A percentile compares a stretch with the other conserved stretches of the same genome.
These are phyloP conservation scores for Didymella pomorum DNA, from an alignment of 2,329 filamentous ascomycete genomes.

Conservation along the genomic window DNA sequence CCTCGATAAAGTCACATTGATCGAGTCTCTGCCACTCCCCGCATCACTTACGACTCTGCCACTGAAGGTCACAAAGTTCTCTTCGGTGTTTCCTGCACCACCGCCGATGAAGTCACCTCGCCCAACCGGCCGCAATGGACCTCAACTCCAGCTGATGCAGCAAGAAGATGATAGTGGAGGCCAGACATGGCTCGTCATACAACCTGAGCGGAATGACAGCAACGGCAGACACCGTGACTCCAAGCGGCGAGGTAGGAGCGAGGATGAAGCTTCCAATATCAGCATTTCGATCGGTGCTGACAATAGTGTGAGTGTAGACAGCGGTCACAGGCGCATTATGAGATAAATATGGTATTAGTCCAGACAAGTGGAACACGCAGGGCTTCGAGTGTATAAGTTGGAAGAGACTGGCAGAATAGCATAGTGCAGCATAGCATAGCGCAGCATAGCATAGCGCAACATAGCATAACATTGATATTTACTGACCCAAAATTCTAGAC, in stretches of 20 bases:
- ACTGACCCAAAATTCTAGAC: background rate
- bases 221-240: slow-evolving; percentile 39
- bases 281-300: slow-evolving; percentile 50
- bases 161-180: slow-evolving; percentile 47
- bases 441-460: slow-evolving; percentile 17
- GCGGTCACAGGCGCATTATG: slow-evolving; percentile 44
- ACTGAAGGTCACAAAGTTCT: slow-evolving; percentile 37
- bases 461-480: slow-evolving; percentile 9
- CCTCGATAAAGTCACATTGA: slow-evolving; percentile 44
- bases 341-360: slow-evolving; percentile 18
- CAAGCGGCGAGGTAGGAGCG: slow-evolving; percentile 31
- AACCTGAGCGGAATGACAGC: slow-evolving; percentile 47
- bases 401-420: slow-evolving; percentile 1
- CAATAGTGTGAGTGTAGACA: slow-evolving; percentile 51
- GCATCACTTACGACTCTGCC: slow-evolving; percentile 40
- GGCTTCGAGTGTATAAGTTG: background rate
- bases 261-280: slow-evolving; percentile 46
- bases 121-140: slow-evolving; percentile 31
- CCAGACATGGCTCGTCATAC: slow-evolving; percentile 50
- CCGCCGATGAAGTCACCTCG: slow-evolving; percentile 31
- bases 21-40: slow-evolving; percentile 44
- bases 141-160: slow-evolving; percentile 48
- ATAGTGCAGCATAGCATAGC: slow-evolving; percentile 19
- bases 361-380: too few species aligned
- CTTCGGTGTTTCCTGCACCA: slow-evolving; percentile 43